phyloP scores from a whole-genome alignment of 345 rosid species.

The Lumnitzera littorea region DNA sequence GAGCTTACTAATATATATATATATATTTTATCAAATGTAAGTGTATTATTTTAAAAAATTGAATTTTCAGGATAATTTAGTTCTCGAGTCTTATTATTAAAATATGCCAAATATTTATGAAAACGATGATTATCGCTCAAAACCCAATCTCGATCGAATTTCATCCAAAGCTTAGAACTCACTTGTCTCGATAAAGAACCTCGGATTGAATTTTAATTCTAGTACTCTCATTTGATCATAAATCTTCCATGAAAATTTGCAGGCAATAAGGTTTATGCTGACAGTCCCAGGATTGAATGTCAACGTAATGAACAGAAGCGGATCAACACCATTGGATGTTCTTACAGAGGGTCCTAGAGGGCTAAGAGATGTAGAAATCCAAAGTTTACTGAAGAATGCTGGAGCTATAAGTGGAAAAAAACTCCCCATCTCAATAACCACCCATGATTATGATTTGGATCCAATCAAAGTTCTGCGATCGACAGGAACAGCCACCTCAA shows the following conservation, averaged over 20 bases:
- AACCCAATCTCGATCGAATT: no score
- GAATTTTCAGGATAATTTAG: no score
- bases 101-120: no score
- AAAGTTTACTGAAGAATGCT: slow-evolving; percentile 9
- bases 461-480: background rate
- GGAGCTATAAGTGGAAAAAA: slow-evolving; percentile 9
- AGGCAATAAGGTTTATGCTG: slow-evolving; percentile 13
- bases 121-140: no score
- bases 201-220: no score
- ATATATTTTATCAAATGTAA: no score
- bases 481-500: background rate
- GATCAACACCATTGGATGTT: slow-evolving; percentile 11
- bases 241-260: slow-evolving; percentile 1
- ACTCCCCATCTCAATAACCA: background rate
- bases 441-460: background rate
- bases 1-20: no score
- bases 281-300: slow-evolving; percentile 10
- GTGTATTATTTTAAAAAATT: no score
- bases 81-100: no score
- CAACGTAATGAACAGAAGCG: slow-evolving; percentile 11
- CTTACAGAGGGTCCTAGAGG: slow-evolving; percentile 15
- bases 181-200: no score
- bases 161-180: no score
- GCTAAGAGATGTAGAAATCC: slow-evolving; percentile 21
- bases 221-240: no score